These are phyloP conservation scores for Fabrea salina DNA, from an alignment of 169 alveolate species.

Conservation along the genomic window DNA sequence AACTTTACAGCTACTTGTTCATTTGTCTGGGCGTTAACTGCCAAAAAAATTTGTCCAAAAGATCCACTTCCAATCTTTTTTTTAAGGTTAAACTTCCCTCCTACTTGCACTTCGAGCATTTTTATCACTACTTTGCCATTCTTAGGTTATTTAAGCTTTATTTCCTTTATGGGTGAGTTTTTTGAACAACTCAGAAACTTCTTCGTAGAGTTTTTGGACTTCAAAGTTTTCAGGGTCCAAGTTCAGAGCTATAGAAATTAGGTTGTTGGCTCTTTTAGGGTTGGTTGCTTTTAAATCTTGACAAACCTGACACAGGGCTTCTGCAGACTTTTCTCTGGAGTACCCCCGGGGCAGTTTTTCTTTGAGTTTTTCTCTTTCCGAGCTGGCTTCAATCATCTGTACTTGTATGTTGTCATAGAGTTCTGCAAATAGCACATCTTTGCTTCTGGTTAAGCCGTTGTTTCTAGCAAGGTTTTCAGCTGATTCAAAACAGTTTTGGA, in stretches of 20 bases:
- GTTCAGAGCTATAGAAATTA: too few relatives aligned
- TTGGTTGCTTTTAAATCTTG: too few relatives aligned
- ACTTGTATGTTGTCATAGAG: neutral
- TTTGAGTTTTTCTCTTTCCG: neutral
- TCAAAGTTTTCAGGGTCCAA: too few relatives aligned
- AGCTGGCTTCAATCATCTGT: neutral
- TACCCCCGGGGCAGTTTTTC: too few relatives aligned
- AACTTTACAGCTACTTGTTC: neutral
- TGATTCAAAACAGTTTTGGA: neutral
- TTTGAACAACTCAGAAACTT: too few relatives aligned
- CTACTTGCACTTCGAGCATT: slow-evolving; percentile 67
- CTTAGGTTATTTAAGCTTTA: slow-evolving; percentile 48
- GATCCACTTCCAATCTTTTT: slow-evolving; percentile 4
- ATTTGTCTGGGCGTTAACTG: neutral
- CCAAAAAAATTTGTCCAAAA: neutral
- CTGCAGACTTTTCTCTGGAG: too few relatives aligned
- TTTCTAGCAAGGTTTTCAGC: slow-evolving; percentile 5
- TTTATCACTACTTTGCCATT: slow-evolving; percentile 48
- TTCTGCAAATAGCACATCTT: slow-evolving; percentile 6
- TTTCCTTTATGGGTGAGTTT: too few relatives aligned
- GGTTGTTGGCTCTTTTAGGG: too few relatives aligned
- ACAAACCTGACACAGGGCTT: too few relatives aligned
- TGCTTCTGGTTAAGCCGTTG: neutral
- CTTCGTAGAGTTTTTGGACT: too few relatives aligned
- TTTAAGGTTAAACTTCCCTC: slow-evolving; percentile 36